Percentiles rank a stretch among this genome's conserved stretches.
Conservation (phyloP, 345 rosid species). For the Fremontodendron californicum region DNA sequence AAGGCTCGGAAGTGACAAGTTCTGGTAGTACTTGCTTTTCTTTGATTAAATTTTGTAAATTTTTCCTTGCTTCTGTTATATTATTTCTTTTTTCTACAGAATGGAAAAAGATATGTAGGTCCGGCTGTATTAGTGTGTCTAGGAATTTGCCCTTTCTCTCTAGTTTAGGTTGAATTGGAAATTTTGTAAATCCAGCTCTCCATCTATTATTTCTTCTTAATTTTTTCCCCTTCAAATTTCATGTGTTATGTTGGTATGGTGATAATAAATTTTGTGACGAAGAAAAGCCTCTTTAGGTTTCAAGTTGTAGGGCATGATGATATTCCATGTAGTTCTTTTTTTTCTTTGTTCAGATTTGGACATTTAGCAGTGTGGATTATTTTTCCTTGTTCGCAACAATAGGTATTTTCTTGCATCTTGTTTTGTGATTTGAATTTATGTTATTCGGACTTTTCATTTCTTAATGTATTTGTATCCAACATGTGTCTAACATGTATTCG, state of each 20-base stretch:
- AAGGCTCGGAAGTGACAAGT: background rate
- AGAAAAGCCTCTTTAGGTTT: background rate
- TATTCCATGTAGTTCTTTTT: background rate
- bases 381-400: no score
- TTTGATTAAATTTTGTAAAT: background rate
- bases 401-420: background rate
- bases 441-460: no score
- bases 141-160: slow-evolving; percentile 48
- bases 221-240: background rate
- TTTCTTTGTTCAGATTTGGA: background rate
- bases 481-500: no score
- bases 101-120: slow-evolving; percentile 11
- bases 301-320: background rate
- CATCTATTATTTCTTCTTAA: background rate
- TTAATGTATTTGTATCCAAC: no score
- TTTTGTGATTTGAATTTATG: background rate
- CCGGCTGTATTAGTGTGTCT: slow-evolving; percentile 64
- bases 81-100: background rate
- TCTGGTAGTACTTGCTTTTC: slow-evolving; percentile 11
- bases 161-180: slow-evolving; percentile 40
- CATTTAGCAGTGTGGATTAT: background rate
- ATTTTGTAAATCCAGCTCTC: slow-evolving; percentile 37
- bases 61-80: background rate
- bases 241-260: slow-evolving; percentile 11
- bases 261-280: slow-evolving; percentile 12